Evolutionary conservation across 495 filamentous ascomycete species (phyloP).

Genomic region (Talaromyces adpressus): DNA sequence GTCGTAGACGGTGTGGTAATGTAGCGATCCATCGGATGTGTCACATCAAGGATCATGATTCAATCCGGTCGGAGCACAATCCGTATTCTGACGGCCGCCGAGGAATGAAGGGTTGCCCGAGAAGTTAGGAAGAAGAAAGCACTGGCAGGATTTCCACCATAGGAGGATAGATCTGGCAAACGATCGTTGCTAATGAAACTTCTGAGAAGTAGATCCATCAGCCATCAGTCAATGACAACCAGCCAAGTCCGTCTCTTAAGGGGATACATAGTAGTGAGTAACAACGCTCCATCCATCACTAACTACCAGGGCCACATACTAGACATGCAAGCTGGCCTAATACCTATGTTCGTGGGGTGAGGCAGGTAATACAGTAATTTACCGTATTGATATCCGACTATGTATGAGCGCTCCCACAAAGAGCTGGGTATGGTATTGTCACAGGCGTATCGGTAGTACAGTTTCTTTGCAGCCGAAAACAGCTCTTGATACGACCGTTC

Average conservation of each 20-base stretch:
- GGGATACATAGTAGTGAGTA: not conserved
- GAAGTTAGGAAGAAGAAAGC: not conserved
- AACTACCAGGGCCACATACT: no score
- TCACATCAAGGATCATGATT: not conserved
- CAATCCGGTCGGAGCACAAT: not conserved
- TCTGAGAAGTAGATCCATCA: not conserved
- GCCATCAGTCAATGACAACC: not conserved
- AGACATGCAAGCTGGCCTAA: not conserved
- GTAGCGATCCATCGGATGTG: not conserved
- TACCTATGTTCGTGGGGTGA: not conserved
- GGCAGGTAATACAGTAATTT: not conserved
- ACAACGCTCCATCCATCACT: not conserved
- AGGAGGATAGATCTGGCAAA: not conserved
- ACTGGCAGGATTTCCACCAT: not conserved
- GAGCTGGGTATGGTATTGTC: not conserved
- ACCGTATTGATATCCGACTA: not conserved
- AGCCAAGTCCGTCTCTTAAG: not conserved
- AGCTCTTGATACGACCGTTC: conserved; percentile 4
- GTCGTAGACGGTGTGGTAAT: not conserved
- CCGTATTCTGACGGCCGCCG: not conserved
- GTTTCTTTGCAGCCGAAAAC: not conserved
- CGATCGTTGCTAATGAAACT: not conserved
- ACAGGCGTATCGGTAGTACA: not conserved
- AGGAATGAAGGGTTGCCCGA: not conserved
- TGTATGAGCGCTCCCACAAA: not conserved